Evolutionary conservation across 192 early-diverging fungal species (phyloP), one percentile per base, ranked within the genome.

Genomic region (Coemansia brasiliensis): DNA sequence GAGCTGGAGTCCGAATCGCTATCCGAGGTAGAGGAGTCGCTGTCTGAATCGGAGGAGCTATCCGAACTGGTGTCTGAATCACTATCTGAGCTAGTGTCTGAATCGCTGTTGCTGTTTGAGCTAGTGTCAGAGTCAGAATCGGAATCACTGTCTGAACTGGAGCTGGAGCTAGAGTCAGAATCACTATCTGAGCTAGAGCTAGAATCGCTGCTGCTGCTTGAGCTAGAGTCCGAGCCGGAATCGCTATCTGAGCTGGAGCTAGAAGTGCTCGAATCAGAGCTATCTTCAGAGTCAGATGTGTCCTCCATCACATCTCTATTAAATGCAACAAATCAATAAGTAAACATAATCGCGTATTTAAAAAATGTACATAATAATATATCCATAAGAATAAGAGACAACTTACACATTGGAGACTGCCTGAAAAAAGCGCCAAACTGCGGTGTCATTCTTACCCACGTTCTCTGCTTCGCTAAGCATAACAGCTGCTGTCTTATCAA

Each of bases 401-500:
- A 32, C 49, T 16, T 51, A 51, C 49, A 35, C 27, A 35, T 29
- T 13, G 5, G n/a, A 8, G 15, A 20, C 18, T 2, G 38, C 21
- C 20, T 50, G 39, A 12, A 54, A 25, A 39, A 72, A 72, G 26
- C 16, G 62, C 41, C 22, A 32, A 11, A 65, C 35, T 2, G 27
- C 54, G 16, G 41, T 44, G 10, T 59, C 57, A 32, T 41, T 57
- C 20, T 63, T 39, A 17, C 49, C 49, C 5, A 57, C 21, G 1
- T 13, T 41, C 54, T 45, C 35, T 1, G 63, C 55, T 52, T 76
- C 73, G 12, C 55, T 51, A 8, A 65, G 8, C 62, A 76, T 45
- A 20, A 51, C 57, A 3, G 39, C 41, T 18, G 67, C 61, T 1
- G 67, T 66, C 20, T 76, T 76, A 0, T 15, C 21, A 7, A 76